A percentile compares a stretch with the other conserved stretches of the same genome.
phyloP scores from a whole-genome alignment of 2,329 filamentous ascomycete species.

The Colletotrichum chlorophyti region DNA sequence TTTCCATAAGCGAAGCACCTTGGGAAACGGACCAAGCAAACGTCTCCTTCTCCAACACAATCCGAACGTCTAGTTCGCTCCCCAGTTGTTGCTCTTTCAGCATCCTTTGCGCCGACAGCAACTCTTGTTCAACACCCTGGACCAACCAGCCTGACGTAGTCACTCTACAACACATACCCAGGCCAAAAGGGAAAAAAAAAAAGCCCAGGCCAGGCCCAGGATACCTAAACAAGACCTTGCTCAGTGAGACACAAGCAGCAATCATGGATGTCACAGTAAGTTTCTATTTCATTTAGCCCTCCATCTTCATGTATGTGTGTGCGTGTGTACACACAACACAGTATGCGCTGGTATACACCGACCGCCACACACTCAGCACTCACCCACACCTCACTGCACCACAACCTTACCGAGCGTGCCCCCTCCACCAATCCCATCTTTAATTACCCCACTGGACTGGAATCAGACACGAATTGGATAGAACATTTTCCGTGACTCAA shows the following conservation, averaged over 20 bases:
- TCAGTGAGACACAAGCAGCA: conserved; percentile 30
- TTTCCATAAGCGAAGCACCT: conserved; percentile 15
- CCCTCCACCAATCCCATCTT: conserved; percentile 24
- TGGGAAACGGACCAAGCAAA: too few relatives aligned
- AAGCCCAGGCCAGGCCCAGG: conserved; percentile 8
- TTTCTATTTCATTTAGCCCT: conserved; percentile 30
- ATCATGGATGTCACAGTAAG: conserved; percentile 43
- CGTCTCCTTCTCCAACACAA: too few relatives aligned
- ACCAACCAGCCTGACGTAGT: neutral
- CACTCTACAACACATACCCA: too few relatives aligned
- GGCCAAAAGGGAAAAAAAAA: too few relatives aligned
- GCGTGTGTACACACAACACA: too few relatives aligned
- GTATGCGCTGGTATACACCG: too few relatives aligned
- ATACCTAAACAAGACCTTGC: conserved; percentile 27
- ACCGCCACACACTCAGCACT: too few relatives aligned
- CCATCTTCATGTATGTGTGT: too few relatives aligned
- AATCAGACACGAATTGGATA: conserved; percentile 21
- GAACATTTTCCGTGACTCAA: conserved; percentile 28
- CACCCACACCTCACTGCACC: conserved; percentile 23
- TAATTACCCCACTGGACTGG: conserved; percentile 26
- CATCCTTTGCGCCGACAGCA: neutral
- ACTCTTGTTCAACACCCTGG: neutral
- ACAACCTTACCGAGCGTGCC: conserved; percentile 20
- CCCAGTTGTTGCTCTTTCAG: neutral
- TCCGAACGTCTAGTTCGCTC: too few relatives aligned